Percentiles rank a stretch among this genome's conserved stretches.
These are phyloP conservation scores for Clarireedia homoeocarpa DNA, from an alignment of 2,329 filamentous ascomycete genomes.

Conservation along the genomic window DNA sequence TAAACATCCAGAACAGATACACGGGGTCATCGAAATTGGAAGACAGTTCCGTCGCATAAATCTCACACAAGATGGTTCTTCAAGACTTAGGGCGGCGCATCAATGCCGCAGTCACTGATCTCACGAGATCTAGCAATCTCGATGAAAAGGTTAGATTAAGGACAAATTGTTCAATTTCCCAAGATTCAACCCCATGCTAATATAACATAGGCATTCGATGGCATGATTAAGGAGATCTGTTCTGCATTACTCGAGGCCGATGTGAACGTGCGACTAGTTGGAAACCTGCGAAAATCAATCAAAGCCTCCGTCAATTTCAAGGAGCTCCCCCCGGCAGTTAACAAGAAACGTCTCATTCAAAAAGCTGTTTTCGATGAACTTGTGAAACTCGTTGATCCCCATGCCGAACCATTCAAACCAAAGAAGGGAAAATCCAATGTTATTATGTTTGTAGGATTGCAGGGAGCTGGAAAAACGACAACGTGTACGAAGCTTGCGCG, in stretches of 20 bases:
- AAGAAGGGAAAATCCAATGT: slow-evolving; percentile 95
- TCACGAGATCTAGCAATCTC: slow-evolving; percentile 85
- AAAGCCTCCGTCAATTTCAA: slow-evolving; percentile 89
- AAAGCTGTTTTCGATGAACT: slow-evolving; percentile 97
- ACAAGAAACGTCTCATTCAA: slow-evolving; percentile 97
- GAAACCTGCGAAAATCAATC: slow-evolving; percentile 87
- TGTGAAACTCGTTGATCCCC: slow-evolving; percentile 89
- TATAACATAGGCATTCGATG: slow-evolving; percentile 71
- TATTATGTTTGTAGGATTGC: slow-evolving; percentile 98
- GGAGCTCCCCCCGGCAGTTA: slow-evolving; percentile 80
- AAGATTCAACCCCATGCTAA: slow-evolving; percentile 28
- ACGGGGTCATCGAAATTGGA: neutral
- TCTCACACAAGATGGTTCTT: slow-evolving; percentile 68
- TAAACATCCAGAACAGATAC: neutral
- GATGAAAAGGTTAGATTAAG: slow-evolving; percentile 72
- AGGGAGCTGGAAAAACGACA: slow-evolving; percentile 96
- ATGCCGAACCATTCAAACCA: slow-evolving; percentile 90
- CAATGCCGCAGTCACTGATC: slow-evolving; percentile 88
- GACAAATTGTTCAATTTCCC: slow-evolving; percentile 8
- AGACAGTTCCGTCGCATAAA: slow-evolving; percentile 5
- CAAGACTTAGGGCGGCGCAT: slow-evolving; percentile 98
- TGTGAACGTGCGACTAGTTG: slow-evolving; percentile 91
- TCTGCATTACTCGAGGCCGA: slow-evolving; percentile 92
- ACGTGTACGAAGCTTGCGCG: slow-evolving; percentile 95
- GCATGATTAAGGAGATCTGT: slow-evolving; percentile 98